Evolutionary conservation across 371 early-diverging fungal genomes (phyloP).

Genomic region (Apophysomyces variabilis): DNA sequence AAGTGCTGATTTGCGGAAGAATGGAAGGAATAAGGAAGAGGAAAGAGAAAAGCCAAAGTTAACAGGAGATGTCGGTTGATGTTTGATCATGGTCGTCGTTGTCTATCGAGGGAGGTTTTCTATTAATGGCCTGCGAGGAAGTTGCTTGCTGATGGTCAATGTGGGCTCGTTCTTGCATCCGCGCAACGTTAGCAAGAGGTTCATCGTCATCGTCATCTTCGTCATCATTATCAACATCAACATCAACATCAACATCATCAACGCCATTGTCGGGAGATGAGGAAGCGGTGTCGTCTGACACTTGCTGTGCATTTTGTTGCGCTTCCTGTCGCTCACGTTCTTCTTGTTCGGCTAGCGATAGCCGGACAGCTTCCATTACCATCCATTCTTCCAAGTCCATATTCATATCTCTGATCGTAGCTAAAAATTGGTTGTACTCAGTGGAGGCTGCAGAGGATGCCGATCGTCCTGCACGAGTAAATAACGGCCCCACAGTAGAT

Average conservation of each 20-base stretch:
- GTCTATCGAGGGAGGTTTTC: slow-evolving; percentile 5
- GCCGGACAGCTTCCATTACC: slow-evolving; percentile 90
- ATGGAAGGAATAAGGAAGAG: background rate
- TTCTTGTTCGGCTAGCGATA: slow-evolving; percentile 71
- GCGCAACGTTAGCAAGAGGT: background rate
- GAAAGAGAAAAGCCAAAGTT: background rate
- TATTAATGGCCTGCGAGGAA: background rate
- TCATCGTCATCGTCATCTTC: background rate
- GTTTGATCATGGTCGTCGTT: background rate
- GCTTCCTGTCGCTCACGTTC: slow-evolving; percentile 29
- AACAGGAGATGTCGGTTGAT: background rate
- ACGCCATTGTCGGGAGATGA: background rate
- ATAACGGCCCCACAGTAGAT: slow-evolving; percentile 26
- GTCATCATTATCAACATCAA: background rate
- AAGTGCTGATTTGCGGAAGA: background rate
- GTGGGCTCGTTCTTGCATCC: background rate
- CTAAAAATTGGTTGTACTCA: slow-evolving; percentile 64
- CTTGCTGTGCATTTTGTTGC: background rate
- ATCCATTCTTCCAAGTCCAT: slow-evolving; percentile 89
- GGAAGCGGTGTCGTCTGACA: background rate
- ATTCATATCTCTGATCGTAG: slow-evolving; percentile 74
- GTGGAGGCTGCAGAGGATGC: slow-evolving; percentile 46
- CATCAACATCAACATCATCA: background rate
- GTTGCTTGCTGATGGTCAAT: background rate
- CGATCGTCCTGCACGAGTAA: slow-evolving; percentile 46